Conservation (phyloP, 495 filamentous ascomycete genomes). For the Aspergillus campestris region DNA sequence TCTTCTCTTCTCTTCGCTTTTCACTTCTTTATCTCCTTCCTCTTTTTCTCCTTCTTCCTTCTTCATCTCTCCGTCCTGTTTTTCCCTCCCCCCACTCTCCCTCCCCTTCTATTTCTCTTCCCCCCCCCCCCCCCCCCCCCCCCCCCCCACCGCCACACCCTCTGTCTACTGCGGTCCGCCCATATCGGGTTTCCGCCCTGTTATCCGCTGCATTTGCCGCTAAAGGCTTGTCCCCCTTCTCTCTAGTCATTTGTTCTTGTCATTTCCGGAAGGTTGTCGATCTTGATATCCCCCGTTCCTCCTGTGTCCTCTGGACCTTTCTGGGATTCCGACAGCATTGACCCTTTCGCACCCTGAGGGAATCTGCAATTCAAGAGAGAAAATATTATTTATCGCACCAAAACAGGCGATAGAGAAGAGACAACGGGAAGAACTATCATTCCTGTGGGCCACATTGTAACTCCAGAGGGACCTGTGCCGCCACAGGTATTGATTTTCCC, state of each 20-base stretch:
- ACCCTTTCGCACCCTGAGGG: not conserved
- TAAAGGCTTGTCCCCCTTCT: slow-evolving; percentile 3
- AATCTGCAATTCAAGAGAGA: too few species aligned
- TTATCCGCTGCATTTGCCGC: not conserved
- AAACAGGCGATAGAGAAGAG: too few species aligned
- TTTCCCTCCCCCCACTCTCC: not conserved
- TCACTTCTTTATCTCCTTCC: slow-evolving; percentile 1
- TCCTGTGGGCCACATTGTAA: too few species aligned
- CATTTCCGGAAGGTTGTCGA: slow-evolving; percentile 11
- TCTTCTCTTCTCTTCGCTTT: slow-evolving; percentile 6
- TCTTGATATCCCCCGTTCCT: slow-evolving; percentile 17
- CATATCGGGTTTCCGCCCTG: too few species aligned
- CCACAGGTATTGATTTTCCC: too few species aligned
- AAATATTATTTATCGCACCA: too few species aligned
- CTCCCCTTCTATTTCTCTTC: not conserved
- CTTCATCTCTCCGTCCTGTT: not conserved
- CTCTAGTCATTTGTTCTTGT: slow-evolving; percentile 5
- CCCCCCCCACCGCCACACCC: not conserved
- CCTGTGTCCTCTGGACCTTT: not conserved
- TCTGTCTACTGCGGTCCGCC: not conserved
- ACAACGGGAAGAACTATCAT: too few species aligned
- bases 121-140: not conserved
- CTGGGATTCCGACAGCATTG: slow-evolving; percentile 2
- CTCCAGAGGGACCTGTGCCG: too few species aligned
- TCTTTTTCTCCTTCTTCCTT: not conserved